These are phyloP conservation scores for Alternaria panax DNA, from an alignment of 2,329 filamentous ascomycete species.

Conservation along the genomic window DNA sequence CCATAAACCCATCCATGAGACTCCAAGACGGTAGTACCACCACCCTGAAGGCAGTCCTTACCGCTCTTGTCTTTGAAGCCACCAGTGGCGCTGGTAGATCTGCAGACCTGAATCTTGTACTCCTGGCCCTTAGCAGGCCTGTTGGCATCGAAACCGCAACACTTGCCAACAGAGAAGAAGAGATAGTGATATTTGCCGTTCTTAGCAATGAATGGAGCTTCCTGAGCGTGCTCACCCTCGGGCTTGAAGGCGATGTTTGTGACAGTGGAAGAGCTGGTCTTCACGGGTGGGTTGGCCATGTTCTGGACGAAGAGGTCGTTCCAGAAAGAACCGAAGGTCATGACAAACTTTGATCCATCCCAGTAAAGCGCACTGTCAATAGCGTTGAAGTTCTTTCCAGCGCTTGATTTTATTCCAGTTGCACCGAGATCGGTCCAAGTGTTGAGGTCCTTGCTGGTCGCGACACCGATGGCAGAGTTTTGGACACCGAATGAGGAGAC, in stretches of 20 bases:
- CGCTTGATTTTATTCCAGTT: conserved; percentile 57
- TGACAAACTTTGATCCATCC: conserved; percentile 55
- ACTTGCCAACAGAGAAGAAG: conserved; percentile 68
- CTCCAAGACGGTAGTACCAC: conserved; percentile 68
- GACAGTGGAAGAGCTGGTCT: conserved; percentile 39
- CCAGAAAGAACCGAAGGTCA: conserved; percentile 76
- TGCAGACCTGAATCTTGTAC: conserved; percentile 71
- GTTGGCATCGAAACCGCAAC: conserved; percentile 65
- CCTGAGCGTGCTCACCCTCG: conserved; percentile 60
- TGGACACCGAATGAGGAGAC: conserved; percentile 70
- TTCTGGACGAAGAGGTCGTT: conserved; percentile 67
- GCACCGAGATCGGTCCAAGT: conserved; percentile 67
- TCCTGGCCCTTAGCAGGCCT: conserved; percentile 65
- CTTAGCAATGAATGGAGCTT: conserved; percentile 65
- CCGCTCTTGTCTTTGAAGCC: conserved; percentile 65
- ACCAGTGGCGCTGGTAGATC: conserved; percentile 61
- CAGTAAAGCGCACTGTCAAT: conserved; percentile 61
- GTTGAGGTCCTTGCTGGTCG: conserved; percentile 59
- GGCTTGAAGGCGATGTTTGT: conserved; percentile 64
- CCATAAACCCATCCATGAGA: conserved; percentile 69
- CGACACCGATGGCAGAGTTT: conserved; percentile 67
- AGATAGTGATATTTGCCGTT: conserved; percentile 68
- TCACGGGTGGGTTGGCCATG: conserved; percentile 52
- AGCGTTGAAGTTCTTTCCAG: conserved; percentile 55
- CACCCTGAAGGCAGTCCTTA: conserved; percentile 60